These are phyloP conservation scores for Nitzschia sp. DNA, from an alignment of 108 stramenopile species.

Conservation along the genomic window DNA sequence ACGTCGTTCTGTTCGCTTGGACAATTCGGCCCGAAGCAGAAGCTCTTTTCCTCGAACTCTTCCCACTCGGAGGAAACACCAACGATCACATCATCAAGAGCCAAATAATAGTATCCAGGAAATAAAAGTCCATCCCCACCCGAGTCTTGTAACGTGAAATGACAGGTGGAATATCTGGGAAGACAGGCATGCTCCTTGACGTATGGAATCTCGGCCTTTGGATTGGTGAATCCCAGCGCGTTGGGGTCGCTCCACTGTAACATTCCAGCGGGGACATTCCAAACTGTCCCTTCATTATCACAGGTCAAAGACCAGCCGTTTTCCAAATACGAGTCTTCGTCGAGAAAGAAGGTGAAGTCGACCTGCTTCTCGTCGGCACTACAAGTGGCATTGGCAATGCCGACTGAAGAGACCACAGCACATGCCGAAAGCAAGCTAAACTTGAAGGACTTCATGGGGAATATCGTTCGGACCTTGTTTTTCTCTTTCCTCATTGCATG, in stretches of 20 bases:
- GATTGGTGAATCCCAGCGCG: background rate
- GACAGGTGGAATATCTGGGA: background rate
- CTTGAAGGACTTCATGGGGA: no score
- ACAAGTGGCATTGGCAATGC: background rate
- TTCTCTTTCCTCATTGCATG: no score
- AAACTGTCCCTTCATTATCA: background rate
- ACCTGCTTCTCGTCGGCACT: background rate
- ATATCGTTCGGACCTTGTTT: no score
- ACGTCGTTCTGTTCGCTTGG: background rate
- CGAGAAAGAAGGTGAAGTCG: background rate
- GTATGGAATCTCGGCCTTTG: background rate
- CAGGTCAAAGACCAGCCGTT: constrained; percentile 3
- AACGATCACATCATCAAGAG: background rate
- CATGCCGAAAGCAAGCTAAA: no score
- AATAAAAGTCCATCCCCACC: background rate
- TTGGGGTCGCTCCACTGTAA: background rate
- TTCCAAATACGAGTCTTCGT: constrained; percentile 1
- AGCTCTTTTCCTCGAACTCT: background rate
- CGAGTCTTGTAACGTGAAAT: constrained; percentile 9
- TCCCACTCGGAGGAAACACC: background rate
- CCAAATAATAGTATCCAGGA: constrained; percentile 7
- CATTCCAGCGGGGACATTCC: constrained; percentile 3
- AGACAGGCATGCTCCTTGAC: background rate
- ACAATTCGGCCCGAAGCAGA: constrained; percentile 1
- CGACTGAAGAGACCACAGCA: no score